Evolutionary conservation across 78 protist genomes (phyloP), one percentile per base, ranked within the genome.

Genomic region (Dictyostelium capitatum): DNA sequence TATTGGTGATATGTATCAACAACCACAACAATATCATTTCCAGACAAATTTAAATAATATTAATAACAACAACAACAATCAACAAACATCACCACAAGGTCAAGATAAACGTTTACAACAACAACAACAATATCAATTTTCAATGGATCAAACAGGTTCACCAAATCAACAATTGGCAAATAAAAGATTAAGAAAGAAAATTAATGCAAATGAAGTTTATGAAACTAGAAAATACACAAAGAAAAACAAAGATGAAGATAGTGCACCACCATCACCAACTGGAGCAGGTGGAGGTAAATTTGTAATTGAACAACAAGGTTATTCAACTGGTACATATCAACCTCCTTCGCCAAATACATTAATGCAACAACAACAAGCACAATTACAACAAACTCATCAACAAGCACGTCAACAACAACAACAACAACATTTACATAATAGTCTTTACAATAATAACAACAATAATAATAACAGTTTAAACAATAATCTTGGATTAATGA

Each of bases 161-260:
- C 75, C 75, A 67, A 67, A 67, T 64, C 25, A 64, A 12, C 75
- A 67, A 67, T 47, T 30, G 32, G 19, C 30, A 6, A 41, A 47
- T 10, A 79, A 79, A 37, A 79, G 83, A 79, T 11, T 79, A 12
- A 51, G 83, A 79, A 79, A 79, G 70, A 73, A 73, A 32, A 73
- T 73, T 15, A 79, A 79, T 79, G 10, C 11, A 25, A 30, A 41
- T 6, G 28, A n/a, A 32, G 15, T 37, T 20, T 15, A 28, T 19
- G 83, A 54, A 19, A 54, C 83, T 37, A 79, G 70, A 79, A 79
- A 79, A 43, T 79, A 79, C 10, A 79, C 67, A 11, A 79, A 79
- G 37, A 79, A 54, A 50, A 56, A 20, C 8, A 30, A 32, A 7
- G 37, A 28, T 12, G 83, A 54, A 23, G 83, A 79, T 19, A 50